phyloP scores from a whole-genome alignment of 331 rosid species.

The Quercus phellos region DNA sequence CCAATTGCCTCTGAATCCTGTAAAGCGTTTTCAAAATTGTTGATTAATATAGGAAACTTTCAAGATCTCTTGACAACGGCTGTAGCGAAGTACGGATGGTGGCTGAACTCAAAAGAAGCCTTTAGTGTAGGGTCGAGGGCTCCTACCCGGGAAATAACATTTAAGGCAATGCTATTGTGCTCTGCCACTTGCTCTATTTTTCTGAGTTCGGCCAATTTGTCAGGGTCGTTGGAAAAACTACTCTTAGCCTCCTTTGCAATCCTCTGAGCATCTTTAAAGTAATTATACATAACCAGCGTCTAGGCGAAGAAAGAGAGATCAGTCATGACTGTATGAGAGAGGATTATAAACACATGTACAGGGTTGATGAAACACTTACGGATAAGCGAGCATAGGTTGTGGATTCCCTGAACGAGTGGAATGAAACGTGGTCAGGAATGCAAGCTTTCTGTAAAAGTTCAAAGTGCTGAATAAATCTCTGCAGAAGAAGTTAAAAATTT shows the following conservation, averaged over 20 bases:
- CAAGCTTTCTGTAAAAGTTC: constrained; percentile 88
- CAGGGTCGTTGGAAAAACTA: constrained; percentile 67
- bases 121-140: constrained; percentile 67
- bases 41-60: constrained; percentile 28
- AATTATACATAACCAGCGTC: constrained; percentile 64
- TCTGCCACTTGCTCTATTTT: constrained; percentile 88
- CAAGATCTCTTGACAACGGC: constrained; percentile 82
- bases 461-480: constrained; percentile 90
- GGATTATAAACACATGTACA: neutral
- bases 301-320: constrained; percentile 22
- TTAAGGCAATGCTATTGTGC: constrained; percentile 82
- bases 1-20: constrained; percentile 35
- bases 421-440: constrained; percentile 69
- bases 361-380: constrained; percentile 42
- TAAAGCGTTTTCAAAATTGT: constrained; percentile 37
- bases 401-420: constrained; percentile 53
- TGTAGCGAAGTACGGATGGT: constrained; percentile 88
- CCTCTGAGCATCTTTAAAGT: constrained; percentile 87
- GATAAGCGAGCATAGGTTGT: constrained; percentile 48
- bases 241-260: constrained; percentile 74
- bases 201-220: constrained; percentile 71
- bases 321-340: neutral
- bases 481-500: constrained; percentile 15
- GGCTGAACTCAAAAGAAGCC: constrained; percentile 67
- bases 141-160: constrained; percentile 62